Conservation (phyloP, 176 grass and related monocot species). For the Saccharum officinarum region DNA sequence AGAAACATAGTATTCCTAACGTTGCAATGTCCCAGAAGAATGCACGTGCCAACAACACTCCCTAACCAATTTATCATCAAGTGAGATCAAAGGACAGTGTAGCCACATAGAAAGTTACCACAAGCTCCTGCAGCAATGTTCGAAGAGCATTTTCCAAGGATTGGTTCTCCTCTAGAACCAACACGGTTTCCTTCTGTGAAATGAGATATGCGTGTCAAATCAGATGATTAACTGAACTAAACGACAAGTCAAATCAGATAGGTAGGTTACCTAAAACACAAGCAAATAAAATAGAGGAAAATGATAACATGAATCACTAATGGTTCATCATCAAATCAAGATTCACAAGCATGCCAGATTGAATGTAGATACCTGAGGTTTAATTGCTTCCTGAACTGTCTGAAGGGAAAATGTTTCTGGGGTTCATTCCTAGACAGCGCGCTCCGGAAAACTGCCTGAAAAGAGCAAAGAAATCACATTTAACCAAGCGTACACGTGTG, state of each 20-base stretch:
- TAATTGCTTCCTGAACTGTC: constrained; percentile 91
- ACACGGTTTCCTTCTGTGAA: constrained; percentile 85
- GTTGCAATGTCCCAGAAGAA: neutral
- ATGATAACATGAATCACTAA: constrained; percentile 5
- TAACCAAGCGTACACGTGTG: neutral
- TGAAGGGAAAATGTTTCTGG: constrained; percentile 86
- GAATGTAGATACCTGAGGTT: constrained; percentile 67
- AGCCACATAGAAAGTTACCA: constrained; percentile 47
- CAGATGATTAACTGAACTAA: neutral
- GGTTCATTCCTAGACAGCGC: constrained; percentile 57
- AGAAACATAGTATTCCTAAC: neutral
- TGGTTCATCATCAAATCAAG: neutral
- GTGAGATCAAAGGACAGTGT: neutral
- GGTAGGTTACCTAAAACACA: neutral
- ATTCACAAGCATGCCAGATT: neutral
- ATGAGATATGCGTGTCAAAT: constrained; percentile 15
- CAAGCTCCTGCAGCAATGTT: constrained; percentile 82
- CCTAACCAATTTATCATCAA: neutral
- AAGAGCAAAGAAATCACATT: neutral
- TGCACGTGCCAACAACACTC: neutral
- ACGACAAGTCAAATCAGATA: neutral
- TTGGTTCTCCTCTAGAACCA: constrained; percentile 94
- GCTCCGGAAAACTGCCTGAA: constrained; percentile 68
- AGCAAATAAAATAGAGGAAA: neutral
- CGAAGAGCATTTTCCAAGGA: constrained; percentile 95